Evolutionary conservation across 2,329 filamentous ascomycete genomes (phyloP).

Genomic region (Verticillium klebahnii): DNA sequence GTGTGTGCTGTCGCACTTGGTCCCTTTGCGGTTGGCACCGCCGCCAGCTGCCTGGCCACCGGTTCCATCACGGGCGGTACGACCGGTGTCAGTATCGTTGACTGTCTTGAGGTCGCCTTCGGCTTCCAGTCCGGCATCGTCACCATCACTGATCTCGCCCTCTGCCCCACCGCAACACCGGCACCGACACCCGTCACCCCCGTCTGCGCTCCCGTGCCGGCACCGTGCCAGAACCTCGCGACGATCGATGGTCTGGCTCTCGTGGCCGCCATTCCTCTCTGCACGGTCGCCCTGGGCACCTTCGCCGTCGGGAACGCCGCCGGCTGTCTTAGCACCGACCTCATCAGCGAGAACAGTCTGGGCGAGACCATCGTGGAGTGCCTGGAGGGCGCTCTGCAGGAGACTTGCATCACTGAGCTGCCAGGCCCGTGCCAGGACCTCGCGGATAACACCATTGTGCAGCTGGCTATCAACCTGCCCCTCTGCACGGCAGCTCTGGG

Average conservation of each 20-base stretch:
- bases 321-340: not conserved
- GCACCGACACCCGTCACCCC: not conserved
- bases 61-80: not conserved
- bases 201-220: not conserved
- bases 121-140: not conserved
- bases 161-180: not conserved
- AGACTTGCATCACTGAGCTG: not conserved
- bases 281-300: not conserved
- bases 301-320: conserved; percentile 1
- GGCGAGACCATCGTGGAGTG: not conserved
- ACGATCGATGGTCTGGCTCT: not conserved
- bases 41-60: conserved; percentile 1
- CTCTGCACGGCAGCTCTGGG: not conserved
- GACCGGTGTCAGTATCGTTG: not conserved
- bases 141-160: not conserved
- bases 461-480: not conserved
- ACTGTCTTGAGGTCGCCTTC: not conserved
- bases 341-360: not conserved
- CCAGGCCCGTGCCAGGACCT: not conserved
- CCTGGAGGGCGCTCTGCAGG: not conserved
- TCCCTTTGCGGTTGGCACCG: not conserved
- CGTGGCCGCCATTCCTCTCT: not conserved
- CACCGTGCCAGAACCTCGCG: not conserved
- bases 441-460: not conserved
- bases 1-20: not conserved